phyloP scores from a whole-genome alignment of 192 early-diverging fungal species.

The Dissophora globulifera region DNA sequence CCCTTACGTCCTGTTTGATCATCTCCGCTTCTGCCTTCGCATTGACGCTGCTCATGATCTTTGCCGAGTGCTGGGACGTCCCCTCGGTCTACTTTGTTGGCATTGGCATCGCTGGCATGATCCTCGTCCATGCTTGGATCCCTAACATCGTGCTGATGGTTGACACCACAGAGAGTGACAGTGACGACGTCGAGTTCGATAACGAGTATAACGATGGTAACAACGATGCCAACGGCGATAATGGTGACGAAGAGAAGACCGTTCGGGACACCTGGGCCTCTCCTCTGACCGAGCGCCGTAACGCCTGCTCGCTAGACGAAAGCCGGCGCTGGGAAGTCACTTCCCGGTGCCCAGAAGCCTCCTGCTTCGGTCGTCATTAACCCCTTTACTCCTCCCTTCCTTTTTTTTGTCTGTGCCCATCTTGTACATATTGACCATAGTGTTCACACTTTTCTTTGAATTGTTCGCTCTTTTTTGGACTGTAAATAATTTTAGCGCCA shows the following conservation, averaged over 20 bases:
- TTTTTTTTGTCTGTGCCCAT: no score
- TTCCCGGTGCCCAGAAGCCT: background rate
- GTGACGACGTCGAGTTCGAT: background rate
- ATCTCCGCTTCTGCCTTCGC: constrained; percentile 8
- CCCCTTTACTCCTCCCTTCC: background rate
- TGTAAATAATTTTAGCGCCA: no score
- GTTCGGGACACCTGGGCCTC: background rate
- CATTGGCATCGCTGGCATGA: constrained; percentile 41
- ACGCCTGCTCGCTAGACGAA: constrained; percentile 40
- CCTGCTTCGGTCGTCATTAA: no score
- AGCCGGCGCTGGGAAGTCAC: constrained; percentile 22
- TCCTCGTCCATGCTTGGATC: constrained; percentile 36
- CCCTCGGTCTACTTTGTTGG: constrained; percentile 42
- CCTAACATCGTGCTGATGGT: constrained; percentile 17
- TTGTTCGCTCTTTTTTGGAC: no score
- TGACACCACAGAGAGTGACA: background rate
- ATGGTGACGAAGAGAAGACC: constrained; percentile 1
- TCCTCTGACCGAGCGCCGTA: constrained; percentile 12
- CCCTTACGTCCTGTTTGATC: constrained; percentile 1
- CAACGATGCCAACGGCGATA: background rate
- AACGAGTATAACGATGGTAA: constrained; percentile 4
- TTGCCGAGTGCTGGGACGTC: constrained; percentile 45
- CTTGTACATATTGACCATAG: no score
- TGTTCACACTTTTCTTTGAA: no score
- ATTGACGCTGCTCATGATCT: constrained; percentile 30